Evolutionary conservation across 345 rosid species (phyloP), one percentile per base, ranked within the genome.

Genomic region (Conringia planisiliqua): DNA sequence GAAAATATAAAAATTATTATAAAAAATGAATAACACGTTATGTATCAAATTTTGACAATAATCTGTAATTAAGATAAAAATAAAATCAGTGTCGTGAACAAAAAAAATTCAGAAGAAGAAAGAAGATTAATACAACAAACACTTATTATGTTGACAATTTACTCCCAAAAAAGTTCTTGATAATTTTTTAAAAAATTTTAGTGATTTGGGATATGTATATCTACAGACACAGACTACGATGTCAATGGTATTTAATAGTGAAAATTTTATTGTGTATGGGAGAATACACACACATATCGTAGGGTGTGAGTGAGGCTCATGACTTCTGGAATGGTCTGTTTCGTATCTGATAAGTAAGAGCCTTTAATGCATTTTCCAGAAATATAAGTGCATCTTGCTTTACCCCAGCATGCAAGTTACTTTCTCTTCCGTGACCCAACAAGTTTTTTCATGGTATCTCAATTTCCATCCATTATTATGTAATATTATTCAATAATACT

Each of bases 251-350:
- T 10, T 73, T 33, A 56, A 35, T 65, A 56, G 30, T 59, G 26
- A 24, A 24, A 66, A 16, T 54, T 62, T 40, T 29, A 47, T 66
- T 38, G 62, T 50, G 72, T 68, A 68, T 38, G 39, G 72, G 51
- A 22, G 24, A 22, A 68, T 12, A 32, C 6, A 42, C 18, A 66
- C 51, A 55, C 18, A 29, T 55, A 55, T 35, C 16, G 22, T 35
- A 50, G 12, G 44, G 32, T 30, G 27, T 66, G 58, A 43, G 33
- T 9, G 27, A 16, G 47, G 33, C 42, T 62, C 70, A 5, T 29
- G 24, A 52, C 44, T 64, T 54, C 16, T 54, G 55, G 77, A 64
- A 71, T 60, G 50, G 50, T 47, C 9, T 24, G 59, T n/a, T 70
- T 27, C 72, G 22, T 62, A 27, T 62, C 22, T 13, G 38, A 70